These are phyloP conservation scores for Apiospora kogelbergensis DNA, from an alignment of 2,329 filamentous ascomycete species.

Conservation along the genomic window DNA sequence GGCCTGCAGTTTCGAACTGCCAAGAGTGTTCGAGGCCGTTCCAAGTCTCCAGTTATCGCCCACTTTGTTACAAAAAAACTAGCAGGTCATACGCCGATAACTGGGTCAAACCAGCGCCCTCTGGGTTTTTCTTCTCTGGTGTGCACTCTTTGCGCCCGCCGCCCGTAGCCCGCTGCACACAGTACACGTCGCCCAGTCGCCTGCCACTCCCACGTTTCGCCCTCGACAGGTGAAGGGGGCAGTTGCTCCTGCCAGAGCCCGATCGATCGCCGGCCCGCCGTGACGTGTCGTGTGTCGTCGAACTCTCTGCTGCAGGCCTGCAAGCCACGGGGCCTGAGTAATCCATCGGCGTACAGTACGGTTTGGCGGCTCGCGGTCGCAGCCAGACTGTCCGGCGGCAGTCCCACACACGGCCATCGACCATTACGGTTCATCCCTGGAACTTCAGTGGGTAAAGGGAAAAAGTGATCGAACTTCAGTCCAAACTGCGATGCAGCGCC, in stretches of 20 bases:
- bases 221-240: background rate
- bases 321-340: background rate
- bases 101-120: background rate
- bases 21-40: constrained; percentile 9
- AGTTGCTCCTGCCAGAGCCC: background rate
- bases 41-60: background rate
- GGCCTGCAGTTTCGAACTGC: background rate
- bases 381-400: too few relatives aligned
- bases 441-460: background rate
- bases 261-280: constrained; percentile 7
- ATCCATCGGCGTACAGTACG: background rate
- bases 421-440: constrained; percentile 6
- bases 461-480: constrained; percentile 1
- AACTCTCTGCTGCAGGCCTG: background rate
- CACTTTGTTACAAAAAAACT: constrained; percentile 11
- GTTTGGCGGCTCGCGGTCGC: background rate
- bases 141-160: too few relatives aligned
- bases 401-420: too few relatives aligned
- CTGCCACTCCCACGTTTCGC: background rate
- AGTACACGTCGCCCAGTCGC: background rate
- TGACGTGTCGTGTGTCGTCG: constrained; percentile 6
- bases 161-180: too few relatives aligned
- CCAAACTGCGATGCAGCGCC: background rate
- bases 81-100: constrained; percentile 11
- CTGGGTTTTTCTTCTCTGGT: background rate